Percentiles rank a stretch among this genome's conserved stretches.
These are phyloP conservation scores for Taphrina confusa DNA, from an alignment of 1,139 yeast genomes.

Conservation along the genomic window DNA sequence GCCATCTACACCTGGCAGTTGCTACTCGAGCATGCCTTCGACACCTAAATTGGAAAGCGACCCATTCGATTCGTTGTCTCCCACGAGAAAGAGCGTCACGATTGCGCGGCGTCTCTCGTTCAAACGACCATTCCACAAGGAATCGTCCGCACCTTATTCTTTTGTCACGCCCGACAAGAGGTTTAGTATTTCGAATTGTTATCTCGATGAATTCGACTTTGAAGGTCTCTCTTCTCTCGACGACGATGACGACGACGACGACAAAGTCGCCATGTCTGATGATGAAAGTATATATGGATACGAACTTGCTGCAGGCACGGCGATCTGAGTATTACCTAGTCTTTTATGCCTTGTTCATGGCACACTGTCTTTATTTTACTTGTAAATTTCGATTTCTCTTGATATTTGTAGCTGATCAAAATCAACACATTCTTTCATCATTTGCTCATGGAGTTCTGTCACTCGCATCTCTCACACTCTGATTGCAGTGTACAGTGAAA, in stretches of 20 bases:
- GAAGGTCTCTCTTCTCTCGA: constrained; percentile 11
- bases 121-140: background rate
- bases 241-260: background rate
- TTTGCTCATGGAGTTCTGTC: no score
- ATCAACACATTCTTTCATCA: no score
- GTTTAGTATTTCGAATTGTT: constrained; percentile 10
- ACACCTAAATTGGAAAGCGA: background rate
- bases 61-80: background rate
- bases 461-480: no score
- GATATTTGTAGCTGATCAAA: no score
- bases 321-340: background rate
- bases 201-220: constrained; percentile 6
- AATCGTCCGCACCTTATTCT: background rate
- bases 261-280: no score
- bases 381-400: no score
- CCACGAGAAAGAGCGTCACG: background rate
- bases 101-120: constrained; percentile 6
- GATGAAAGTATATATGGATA: background rate
- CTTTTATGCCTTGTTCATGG: no score
- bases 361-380: no score
- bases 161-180: constrained; percentile 1
- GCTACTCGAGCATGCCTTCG: constrained; percentile 12
- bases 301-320: background rate
- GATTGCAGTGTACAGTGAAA: no score
- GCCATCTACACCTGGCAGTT: constrained; percentile 7